Base-by-base conservation (phyloP, 768 basidiomycete genomes). In the Hericium erinaceus region DNA sequence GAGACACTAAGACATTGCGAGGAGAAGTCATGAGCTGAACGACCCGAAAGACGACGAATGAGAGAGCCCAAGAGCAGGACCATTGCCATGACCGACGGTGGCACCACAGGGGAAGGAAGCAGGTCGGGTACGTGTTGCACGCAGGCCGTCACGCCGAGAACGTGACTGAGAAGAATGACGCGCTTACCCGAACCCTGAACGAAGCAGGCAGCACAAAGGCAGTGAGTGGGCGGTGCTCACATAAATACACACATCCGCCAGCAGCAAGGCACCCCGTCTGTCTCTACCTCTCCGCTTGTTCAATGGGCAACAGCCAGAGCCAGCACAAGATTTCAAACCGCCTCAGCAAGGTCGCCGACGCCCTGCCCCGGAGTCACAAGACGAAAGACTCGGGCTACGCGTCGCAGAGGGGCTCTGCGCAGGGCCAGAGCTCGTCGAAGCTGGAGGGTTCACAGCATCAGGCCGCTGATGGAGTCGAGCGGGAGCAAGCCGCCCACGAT, bases 221-320 rank as follows among this genome's bases (percentile, higher is more conserved):
- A 46, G 44, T 46, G 44, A 46, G 16, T 6, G 44, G 44, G 44
- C 44, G 44, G 44, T 46, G 44, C 13, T 18, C 20, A n/a, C 44
- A 46, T 46, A 46, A 46, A 46, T 46, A n/a, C 20, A 10, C 44
- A 4, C n/a, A 2, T 33, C 44, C 15, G n/a, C 44, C 13, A 46
- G 16, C 44, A n/a, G 44, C 41, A 18, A 13, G 8, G 41, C 44
- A 20, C 20, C 15, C 26, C n/a, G n/a, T 11, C 44, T 46, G 8
- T 46, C 44, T 18, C 20, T 15, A 18, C 44, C 18, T 5, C 44
- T 46, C 18, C 44, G 44, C n/a, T 46, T 20, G 44, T 46, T 15
- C 44, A 10, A 63, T 63, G 62, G 62, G 62, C 12, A 63, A 63
- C 18, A 33, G 22, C 16, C 62, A 58, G 39, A 63, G 62, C 52